Conservation (phyloP, 202 grass and related monocot genomes). For the Brachypodium distachyon region DNA sequence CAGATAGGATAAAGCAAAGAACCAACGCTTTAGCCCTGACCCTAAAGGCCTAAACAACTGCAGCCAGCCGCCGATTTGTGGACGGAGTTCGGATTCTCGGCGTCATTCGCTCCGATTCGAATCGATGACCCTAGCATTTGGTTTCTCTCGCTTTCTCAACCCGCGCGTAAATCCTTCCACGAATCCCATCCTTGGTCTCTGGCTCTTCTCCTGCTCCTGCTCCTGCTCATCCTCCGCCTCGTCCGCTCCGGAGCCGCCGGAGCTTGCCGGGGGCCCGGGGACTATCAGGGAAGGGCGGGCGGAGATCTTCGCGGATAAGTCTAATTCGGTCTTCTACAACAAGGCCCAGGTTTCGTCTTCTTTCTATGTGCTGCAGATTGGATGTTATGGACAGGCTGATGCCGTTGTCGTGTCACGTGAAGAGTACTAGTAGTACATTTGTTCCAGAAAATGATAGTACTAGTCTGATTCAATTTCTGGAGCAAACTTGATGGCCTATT, state of each 20-base stretch:
- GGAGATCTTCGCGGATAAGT: constrained; percentile 35
- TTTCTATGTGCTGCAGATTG: background rate
- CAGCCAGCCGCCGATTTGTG: background rate
- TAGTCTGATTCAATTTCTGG: background rate
- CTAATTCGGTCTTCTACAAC: constrained; percentile 48
- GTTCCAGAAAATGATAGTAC: background rate
- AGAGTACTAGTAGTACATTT: background rate
- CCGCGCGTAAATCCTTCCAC: background rate
- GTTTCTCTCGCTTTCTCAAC: constrained; percentile 20
- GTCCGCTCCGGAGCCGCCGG: background rate
- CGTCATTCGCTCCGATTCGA: background rate
- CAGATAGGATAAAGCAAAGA: no score
- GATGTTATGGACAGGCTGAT: background rate
- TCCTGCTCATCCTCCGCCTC: background rate
- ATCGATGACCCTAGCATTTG: constrained; percentile 14
- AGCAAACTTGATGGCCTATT: background rate
- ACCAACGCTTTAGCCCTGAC: background rate
- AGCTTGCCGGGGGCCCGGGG: background rate
- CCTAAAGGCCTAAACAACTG: no score
- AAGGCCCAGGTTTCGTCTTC: constrained; percentile 33
- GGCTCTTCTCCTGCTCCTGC: background rate
- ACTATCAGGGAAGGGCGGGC: constrained; percentile 39
- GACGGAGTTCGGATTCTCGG: background rate
- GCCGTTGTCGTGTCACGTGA: background rate
- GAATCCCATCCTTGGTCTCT: constrained; percentile 1